Conservation (phyloP, 768 basidiomycete species). For the Chalciporus pseudorubinellus region DNA sequence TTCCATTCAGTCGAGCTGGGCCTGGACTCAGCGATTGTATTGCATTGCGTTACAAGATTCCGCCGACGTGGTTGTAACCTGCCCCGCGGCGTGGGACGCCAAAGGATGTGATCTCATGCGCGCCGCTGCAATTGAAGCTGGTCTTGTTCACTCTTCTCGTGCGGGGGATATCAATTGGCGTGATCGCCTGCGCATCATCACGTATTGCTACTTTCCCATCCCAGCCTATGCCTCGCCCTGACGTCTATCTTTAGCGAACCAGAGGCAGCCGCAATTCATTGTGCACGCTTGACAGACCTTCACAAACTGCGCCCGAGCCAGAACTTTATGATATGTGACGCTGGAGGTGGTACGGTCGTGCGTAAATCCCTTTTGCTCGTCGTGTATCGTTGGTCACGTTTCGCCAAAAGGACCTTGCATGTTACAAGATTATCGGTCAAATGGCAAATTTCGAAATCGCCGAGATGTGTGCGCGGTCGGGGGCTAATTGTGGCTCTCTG, state of each 20-base stretch:
- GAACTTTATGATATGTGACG: constrained; percentile 90
- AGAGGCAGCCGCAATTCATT: constrained; percentile 91
- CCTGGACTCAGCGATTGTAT: not conserved
- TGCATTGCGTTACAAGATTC: constrained; percentile 47
- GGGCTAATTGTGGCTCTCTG: constrained; percentile 83
- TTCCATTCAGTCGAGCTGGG: not conserved
- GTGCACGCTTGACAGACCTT: constrained; percentile 75
- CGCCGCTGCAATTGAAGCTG: constrained; percentile 76
- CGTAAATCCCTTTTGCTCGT: constrained; percentile 22
- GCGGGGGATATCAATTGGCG: constrained; percentile 75
- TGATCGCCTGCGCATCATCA: constrained; percentile 81
- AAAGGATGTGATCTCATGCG: constrained; percentile 84
- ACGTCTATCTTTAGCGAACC: constrained; percentile 44
- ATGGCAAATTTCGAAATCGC: constrained; percentile 84
- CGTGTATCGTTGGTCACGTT: constrained; percentile 1
- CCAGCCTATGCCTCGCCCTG: not conserved
- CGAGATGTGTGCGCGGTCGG: constrained; percentile 85
- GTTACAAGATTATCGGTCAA: constrained; percentile 79
- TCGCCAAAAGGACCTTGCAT: constrained; percentile 39
- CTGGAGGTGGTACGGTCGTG: constrained; percentile 79
- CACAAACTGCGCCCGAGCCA: constrained; percentile 78
- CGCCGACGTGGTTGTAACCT: constrained; percentile 83
- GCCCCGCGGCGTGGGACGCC: constrained; percentile 90
- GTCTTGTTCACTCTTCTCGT: constrained; percentile 68
- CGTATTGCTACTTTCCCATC: constrained; percentile 35